Base-by-base conservation (phyloP, 768 basidiomycete species). In the Boletus reticulatus region DNA sequence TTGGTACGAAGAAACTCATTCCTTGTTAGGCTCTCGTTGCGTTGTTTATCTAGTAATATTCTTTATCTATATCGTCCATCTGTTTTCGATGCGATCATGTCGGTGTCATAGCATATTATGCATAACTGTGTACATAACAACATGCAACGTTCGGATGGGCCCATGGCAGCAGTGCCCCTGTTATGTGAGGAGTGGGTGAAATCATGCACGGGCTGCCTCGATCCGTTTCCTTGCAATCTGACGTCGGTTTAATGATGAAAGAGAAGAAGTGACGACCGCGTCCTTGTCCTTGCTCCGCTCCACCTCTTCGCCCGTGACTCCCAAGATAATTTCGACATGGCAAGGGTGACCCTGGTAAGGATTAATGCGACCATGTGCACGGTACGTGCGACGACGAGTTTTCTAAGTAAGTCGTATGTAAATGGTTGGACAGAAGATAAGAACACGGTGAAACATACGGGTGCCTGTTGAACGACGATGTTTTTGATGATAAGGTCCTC, bases 311-410 rank as follows among this genome's bases (percentile, higher is more conserved):
- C 88, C 86, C 38, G 84, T 76, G 52, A 87, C 87, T 47, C 85
- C 78, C 59, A 98, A 87, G 72, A 98, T 93, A 72, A 94, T 85
- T 73, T 98, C 96, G 62, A 98, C 88, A 70, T 98, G 97, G 74
- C 88, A 89, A 41, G 97, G 97, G 77, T 94, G 92, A 42, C 96
- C 96, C 76, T 97, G 93, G 85, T 98, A 98, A 36, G 97, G 96
- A 79, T 99, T 99, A 77, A 94, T 95, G 55, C 93, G 89, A 84
- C 93, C 93, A 67, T 95, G 94, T 43, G 92, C 92, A 76, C 97
- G 93, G 85, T 97, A 98, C 62, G 97, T 99, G 72, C 97, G 93
- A 72, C 97, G 93, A 75, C 94, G 94, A 73, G 92, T 95, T 90
- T 97, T 97, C 91, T 93, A 53, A 20, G 10, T n/a, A 34, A 31